These are phyloP conservation scores for Aspergillus phoenicis DNA, from an alignment of 2,329 filamentous ascomycete genomes.

Conservation along the genomic window DNA sequence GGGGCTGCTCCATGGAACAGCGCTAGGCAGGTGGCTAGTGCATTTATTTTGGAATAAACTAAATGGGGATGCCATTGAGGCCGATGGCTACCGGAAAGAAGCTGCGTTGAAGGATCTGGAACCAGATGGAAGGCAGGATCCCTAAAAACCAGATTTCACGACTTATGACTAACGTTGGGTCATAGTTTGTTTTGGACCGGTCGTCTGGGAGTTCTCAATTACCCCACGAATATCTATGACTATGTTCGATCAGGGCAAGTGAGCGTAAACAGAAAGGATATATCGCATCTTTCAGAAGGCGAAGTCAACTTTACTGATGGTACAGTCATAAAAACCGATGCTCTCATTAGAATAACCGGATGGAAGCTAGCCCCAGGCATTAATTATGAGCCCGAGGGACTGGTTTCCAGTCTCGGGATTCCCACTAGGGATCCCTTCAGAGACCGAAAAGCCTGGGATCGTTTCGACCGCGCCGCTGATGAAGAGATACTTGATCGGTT, in stretches of 20 bases:
- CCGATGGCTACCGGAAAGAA: constrained; percentile 9
- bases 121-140: constrained; percentile 4
- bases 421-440: not conserved
- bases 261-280: constrained; percentile 9
- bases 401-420: not conserved
- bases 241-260: constrained; percentile 12
- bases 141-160: too few species aligned
- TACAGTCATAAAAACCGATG: constrained; percentile 5
- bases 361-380: constrained; percentile 5
- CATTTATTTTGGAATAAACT: constrained; percentile 6
- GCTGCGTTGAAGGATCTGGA: constrained; percentile 1
- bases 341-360: constrained; percentile 7
- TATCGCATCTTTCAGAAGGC: constrained; percentile 8
- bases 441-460: not conserved
- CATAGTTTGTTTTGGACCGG: constrained; percentile 14
- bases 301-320: constrained; percentile 5
- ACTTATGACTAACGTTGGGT: not conserved
- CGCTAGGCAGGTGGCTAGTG: constrained; percentile 5
- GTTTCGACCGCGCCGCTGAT: constrained; percentile 1
- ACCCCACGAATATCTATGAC: constrained; percentile 11
- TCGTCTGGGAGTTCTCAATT: constrained; percentile 12
- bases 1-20: not conserved
- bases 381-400: constrained; percentile 4
- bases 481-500: constrained; percentile 7
- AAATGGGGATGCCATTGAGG: constrained; percentile 1